phyloP scores from a whole-genome alignment of 1,284 basidiomycete genomes.

The Wallemia ichthyophaga region DNA sequence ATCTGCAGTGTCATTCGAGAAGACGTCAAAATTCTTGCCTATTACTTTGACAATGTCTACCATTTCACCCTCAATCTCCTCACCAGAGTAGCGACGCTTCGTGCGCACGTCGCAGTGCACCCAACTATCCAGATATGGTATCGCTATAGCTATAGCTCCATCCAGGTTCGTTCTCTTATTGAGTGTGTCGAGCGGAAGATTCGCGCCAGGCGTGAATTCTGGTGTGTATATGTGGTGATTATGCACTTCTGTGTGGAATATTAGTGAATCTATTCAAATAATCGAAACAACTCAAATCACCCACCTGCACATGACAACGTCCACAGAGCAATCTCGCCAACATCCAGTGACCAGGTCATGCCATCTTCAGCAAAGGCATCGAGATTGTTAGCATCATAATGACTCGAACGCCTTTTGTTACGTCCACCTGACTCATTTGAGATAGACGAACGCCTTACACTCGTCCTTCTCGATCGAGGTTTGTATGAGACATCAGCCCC shows the following conservation, averaged over 20 bases:
- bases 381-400: neutral
- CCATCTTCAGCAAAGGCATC: neutral
- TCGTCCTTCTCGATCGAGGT: neutral
- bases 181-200: too few species aligned
- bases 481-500: neutral
- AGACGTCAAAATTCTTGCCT: neutral
- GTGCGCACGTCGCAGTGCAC: too few species aligned
- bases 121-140: neutral
- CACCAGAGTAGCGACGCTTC: too few species aligned
- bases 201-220: neutral
- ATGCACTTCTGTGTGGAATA: neutral
- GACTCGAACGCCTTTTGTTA: neutral
- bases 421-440: neutral
- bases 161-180: neutral
- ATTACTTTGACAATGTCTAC: neutral
- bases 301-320: neutral
- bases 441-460: neutral
- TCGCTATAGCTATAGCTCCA: neutral
- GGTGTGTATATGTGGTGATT: neutral
- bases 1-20: neutral
- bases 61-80: too few species aligned
- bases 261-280: neutral
- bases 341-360: neutral
- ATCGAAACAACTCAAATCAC: neutral
- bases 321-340: neutral